Percentiles rank a stretch among this genome's conserved stretches.
Conservation (phyloP, 1,139 yeast species). For the Magnusiomyces tetraspermus region DNA sequence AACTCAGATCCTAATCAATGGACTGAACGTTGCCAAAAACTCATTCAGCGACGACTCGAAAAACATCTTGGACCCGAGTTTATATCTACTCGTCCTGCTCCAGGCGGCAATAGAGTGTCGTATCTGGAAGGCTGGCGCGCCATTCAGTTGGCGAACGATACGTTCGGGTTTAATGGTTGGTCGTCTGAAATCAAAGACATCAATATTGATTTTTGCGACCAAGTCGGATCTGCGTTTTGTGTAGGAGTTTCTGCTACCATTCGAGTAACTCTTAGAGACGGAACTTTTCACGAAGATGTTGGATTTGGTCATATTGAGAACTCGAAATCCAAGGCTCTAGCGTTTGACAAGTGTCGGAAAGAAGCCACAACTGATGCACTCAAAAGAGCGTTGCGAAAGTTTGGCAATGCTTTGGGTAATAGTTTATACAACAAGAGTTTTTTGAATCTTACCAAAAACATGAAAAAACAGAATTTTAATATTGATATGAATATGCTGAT, state of each 20-base stretch:
- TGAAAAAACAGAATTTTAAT: constrained; percentile 23
- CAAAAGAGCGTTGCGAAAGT: constrained; percentile 64
- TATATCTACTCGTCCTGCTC: constrained; percentile 68
- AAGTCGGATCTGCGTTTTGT: constrained; percentile 33
- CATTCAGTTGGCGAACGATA: constrained; percentile 48
- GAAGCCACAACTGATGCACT: constrained; percentile 74
- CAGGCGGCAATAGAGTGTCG: constrained; percentile 32
- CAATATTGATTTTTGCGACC: constrained; percentile 30
- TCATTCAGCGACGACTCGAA: constrained; percentile 23
- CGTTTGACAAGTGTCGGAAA: constrained; percentile 65
- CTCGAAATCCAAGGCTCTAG: constrained; percentile 51
- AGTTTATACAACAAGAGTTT: constrained; percentile 60
- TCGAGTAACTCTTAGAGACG: constrained; percentile 61
- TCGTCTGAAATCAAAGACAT: constrained; percentile 39
- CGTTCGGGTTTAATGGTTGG: constrained; percentile 66
- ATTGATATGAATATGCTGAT: constrained; percentile 8
- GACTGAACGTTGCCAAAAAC: constrained; percentile 1
- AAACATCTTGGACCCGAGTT: constrained; percentile 73
- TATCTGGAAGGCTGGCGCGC: constrained; percentile 39
- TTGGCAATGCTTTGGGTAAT: constrained; percentile 70
- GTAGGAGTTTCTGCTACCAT: constrained; percentile 57
- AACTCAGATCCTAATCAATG: not conserved
- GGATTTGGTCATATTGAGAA: constrained; percentile 70
- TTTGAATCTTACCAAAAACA: constrained; percentile 42
- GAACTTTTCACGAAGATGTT: constrained; percentile 66